Percentiles rank a stretch among this genome's conserved stretches.
phyloP scores from a whole-genome alignment of 805 yeast species.

The Kuraishia borneana region DNA sequence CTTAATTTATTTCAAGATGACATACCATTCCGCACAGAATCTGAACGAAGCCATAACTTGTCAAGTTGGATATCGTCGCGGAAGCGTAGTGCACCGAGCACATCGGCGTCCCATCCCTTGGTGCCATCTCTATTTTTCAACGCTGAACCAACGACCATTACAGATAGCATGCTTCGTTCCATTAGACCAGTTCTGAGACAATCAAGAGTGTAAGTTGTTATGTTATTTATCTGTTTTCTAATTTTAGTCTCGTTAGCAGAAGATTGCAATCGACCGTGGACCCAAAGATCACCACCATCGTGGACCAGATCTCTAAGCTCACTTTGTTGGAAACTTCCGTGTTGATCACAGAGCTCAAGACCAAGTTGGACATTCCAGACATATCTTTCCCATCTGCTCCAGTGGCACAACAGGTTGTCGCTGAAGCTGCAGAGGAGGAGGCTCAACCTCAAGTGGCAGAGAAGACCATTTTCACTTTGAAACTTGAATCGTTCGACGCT shows the following conservation, averaged over 20 bases:
- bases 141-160: neutral
- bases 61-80: neutral
- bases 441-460: conserved; percentile 23
- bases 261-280: conserved; percentile 36
- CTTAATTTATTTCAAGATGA: too few species aligned
- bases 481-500: conserved; percentile 38
- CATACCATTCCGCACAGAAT: conserved; percentile 77
- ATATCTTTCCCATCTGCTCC: conserved; percentile 71
- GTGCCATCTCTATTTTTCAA: neutral
- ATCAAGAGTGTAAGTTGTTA: neutral
- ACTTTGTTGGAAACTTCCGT: conserved; percentile 91
- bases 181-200: conserved; percentile 1
- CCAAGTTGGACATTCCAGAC: conserved; percentile 86
- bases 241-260: neutral
- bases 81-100: neutral
- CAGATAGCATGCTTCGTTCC: neutral
- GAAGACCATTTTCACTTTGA: conserved; percentile 31
- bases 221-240: neutral
- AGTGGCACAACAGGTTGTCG: conserved; percentile 54
- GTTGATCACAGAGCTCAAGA: conserved; percentile 68
- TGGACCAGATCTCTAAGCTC: conserved; percentile 80
- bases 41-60: conserved; percentile 76
- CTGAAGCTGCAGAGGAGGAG: conserved; percentile 44
- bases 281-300: conserved; percentile 81
- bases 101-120: neutral